phyloP scores from a whole-genome alignment of 116 monocot genomes.

The Trichopus zeylanicus region DNA sequence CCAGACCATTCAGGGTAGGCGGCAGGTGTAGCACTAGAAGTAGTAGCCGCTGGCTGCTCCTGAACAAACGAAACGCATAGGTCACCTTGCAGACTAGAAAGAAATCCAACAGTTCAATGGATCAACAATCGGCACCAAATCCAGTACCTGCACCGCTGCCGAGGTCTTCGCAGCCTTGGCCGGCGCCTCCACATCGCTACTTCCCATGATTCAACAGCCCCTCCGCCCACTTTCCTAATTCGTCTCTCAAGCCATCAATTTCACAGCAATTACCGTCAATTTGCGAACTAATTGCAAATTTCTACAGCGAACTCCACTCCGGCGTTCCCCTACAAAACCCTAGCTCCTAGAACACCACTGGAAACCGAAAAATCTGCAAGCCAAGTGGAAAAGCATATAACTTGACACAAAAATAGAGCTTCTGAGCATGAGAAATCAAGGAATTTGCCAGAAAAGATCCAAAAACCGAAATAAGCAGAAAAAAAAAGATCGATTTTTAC shows the following conservation, averaged over 20 bases:
- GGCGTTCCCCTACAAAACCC: neutral
- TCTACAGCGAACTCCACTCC: neutral
- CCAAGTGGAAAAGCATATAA: no score
- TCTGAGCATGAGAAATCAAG: no score
- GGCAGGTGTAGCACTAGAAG: slow-evolving; percentile 12
- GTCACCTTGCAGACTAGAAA: neutral
- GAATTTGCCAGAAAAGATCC: no score
- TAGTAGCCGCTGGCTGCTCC: slow-evolving; percentile 40
- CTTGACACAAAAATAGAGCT: no score
- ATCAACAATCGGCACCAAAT: neutral
- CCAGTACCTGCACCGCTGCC: slow-evolving; percentile 10
- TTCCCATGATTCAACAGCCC: slow-evolving; percentile 23
- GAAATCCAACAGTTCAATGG: neutral
- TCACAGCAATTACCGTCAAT: neutral
- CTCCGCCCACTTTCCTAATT: neutral
- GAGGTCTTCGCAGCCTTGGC: slow-evolving; percentile 22
- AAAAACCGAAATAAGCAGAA: no score
- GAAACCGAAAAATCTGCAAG: no score
- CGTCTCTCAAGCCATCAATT: slow-evolving; percentile 7
- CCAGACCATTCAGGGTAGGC: slow-evolving; percentile 87
- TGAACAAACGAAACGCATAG: slow-evolving; percentile 14
- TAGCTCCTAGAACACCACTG: neutral
- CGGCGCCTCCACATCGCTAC: slow-evolving; percentile 25
- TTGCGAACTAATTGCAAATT: neutral
- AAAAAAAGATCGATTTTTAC: no score